These are phyloP conservation scores for Rhizopus stolonifer DNA, from an alignment of 371 early-diverging fungal species.

Conservation along the genomic window DNA sequence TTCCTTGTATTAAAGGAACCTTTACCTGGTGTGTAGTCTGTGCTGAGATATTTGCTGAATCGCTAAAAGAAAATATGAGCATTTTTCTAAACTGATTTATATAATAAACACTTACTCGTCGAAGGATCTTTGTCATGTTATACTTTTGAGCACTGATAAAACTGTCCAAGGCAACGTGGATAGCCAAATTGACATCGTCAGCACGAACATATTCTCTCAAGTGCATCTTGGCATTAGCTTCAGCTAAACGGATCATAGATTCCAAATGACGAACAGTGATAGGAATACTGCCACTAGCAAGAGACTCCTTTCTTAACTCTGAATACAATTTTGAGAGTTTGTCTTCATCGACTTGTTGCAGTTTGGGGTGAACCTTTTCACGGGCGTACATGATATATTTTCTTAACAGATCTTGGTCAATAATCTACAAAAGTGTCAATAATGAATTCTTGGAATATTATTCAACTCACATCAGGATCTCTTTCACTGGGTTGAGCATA, in stretches of 20 bases:
- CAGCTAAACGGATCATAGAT: constrained; percentile 96
- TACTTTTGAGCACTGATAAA: constrained; percentile 98
- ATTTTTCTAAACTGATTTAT: background rate
- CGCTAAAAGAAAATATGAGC: constrained; percentile 36
- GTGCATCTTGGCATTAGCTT: constrained; percentile 98
- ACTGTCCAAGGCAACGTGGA: constrained; percentile 89
- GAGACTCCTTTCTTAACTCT: constrained; percentile 93
- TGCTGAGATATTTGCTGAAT: constrained; percentile 85
- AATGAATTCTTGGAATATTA: too few species aligned
- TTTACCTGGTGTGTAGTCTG: too few species aligned
- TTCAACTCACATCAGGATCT: constrained; percentile 46
- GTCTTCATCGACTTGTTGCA: constrained; percentile 87
- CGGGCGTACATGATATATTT: constrained; percentile 99
- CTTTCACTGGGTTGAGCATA: constrained; percentile 32
- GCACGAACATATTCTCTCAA: constrained; percentile 90
- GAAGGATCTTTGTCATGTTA: constrained; percentile 85
- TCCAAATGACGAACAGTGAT: constrained; percentile 99
- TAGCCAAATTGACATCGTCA: constrained; percentile 97
- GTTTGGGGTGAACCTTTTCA: constrained; percentile 82
- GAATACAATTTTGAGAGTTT: constrained; percentile 88
- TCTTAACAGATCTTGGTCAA: constrained; percentile 84
- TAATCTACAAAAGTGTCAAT: constrained; percentile 59
- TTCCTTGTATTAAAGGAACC: too few species aligned
- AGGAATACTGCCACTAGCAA: constrained; percentile 90
- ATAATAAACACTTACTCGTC: constrained; percentile 45